Percentiles rank a stretch among this genome's conserved stretches.
These are phyloP conservation scores for Fusarium sp. DNA, from an alignment of 2,329 filamentous ascomycete species.

Conservation along the genomic window DNA sequence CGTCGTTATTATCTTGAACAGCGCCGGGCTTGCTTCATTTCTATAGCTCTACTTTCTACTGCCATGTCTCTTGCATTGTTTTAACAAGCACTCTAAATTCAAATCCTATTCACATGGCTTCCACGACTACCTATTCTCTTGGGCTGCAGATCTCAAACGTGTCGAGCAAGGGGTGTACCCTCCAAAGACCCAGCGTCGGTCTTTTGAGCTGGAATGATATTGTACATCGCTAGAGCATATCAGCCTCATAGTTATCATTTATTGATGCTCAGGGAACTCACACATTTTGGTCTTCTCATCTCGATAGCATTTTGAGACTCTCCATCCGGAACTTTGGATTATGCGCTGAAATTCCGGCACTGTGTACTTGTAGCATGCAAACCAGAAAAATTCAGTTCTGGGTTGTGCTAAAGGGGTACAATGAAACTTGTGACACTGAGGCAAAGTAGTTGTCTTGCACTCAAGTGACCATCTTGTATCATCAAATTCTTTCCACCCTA, in stretches of 20 bases:
- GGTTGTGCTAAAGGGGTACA: not conserved
- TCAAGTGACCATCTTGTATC: not conserved
- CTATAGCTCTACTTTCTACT: no score
- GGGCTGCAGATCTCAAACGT: no score
- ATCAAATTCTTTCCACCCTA: not conserved
- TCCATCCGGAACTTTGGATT: not conserved
- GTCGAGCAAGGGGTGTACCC: no score
- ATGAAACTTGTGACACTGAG: not conserved
- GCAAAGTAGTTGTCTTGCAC: not conserved
- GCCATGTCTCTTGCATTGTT: no score
- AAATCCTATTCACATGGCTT: no score
- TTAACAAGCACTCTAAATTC: no score
- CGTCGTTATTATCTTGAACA: no score
- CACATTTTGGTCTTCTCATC: not conserved
- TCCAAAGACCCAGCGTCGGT: not conserved
- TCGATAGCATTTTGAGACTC: not conserved
- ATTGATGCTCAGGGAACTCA: not conserved
- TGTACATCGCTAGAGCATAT: not conserved
- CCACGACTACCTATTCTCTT: no score
- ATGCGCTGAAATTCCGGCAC: not conserved
- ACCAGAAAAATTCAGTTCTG: not conserved
- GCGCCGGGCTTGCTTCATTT: no score
- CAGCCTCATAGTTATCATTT: not conserved
- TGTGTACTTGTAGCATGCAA: conserved; percentile 1
- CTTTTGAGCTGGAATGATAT: not conserved